phyloP scores from a whole-genome alignment of 2,329 filamentous ascomycete species.

The Thielaviopsis musarum region DNA sequence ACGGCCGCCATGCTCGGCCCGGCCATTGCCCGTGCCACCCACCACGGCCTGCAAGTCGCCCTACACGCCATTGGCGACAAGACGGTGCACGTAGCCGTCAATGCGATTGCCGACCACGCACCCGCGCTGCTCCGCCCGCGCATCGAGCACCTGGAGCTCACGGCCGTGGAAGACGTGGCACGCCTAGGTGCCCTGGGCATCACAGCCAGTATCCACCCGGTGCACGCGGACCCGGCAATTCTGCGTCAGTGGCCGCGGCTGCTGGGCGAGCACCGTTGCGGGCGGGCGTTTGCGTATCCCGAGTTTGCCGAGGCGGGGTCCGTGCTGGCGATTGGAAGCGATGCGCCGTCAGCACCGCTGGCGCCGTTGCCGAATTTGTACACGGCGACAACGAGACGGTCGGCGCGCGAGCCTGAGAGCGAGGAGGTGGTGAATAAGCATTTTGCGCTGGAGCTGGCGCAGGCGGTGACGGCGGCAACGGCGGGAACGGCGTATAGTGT shows the following conservation, averaged over 20 bases:
- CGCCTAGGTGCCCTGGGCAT: conserved; percentile 42
- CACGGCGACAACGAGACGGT: conserved; percentile 39
- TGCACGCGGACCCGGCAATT: conserved; percentile 44
- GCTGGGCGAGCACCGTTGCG: conserved; percentile 35
- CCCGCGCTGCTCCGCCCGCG: conserved; percentile 35
- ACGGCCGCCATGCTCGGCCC: conserved; percentile 30
- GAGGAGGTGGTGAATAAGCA: conserved; percentile 31
- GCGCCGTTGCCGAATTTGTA: conserved; percentile 38
- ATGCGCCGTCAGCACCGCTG: conserved; percentile 42
- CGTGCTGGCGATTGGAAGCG: conserved; percentile 38
- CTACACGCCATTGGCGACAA: conserved; percentile 49
- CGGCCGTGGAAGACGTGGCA: conserved; percentile 34
- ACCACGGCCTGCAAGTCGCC: conserved; percentile 40
- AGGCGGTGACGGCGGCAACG: conserved; percentile 37
- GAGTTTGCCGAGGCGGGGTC: conserved; percentile 41
- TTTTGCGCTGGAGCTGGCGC: conserved; percentile 34
- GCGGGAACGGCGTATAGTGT: conserved; percentile 39
- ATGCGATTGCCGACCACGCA: conserved; percentile 30
- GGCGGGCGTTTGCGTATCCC: conserved; percentile 44
- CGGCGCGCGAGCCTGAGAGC: conserved; percentile 30
- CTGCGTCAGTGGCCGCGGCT: conserved; percentile 43
- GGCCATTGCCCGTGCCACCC: conserved; percentile 36
- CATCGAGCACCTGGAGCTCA: conserved; percentile 48
- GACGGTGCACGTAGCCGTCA: conserved; percentile 39
- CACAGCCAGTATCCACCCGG: conserved; percentile 40